Percentiles rank a stretch among this genome's conserved stretches.
Evolutionary conservation across 225 moss, liverwort and hornwort species (phyloP).

Genomic region (Pleurozium schreberi): DNA sequence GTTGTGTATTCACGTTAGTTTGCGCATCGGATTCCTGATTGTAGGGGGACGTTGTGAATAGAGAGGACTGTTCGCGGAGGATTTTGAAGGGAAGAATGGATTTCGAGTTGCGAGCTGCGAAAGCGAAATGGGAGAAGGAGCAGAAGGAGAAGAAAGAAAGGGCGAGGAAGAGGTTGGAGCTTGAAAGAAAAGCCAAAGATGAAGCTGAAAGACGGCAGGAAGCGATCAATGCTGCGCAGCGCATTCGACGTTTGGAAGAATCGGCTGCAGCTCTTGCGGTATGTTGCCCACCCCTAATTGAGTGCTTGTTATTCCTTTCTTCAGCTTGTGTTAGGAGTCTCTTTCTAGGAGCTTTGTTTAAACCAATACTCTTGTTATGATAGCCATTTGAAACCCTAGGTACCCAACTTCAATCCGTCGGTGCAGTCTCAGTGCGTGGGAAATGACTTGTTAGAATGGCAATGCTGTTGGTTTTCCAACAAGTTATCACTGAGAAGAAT

Average conservation of each 20-base stretch:
- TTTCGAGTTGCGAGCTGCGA: conserved; percentile 86
- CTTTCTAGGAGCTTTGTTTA: background rate
- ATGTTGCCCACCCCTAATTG: background rate
- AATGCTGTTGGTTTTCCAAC: background rate
- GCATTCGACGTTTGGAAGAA: conserved; percentile 77
- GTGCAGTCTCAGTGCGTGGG: background rate
- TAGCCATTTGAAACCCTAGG: background rate
- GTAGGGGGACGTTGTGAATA: background rate
- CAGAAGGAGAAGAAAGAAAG: conserved; percentile 92
- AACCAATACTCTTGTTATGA: background rate
- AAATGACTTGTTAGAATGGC: background rate
- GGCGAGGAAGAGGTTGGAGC: conserved; percentile 65
- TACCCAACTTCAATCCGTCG: background rate
- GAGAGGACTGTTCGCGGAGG: background rate
- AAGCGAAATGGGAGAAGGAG: conserved; percentile 87
- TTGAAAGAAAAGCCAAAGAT: conserved; percentile 62
- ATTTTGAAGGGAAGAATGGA: conserved; percentile 38
- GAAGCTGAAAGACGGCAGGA: conserved; percentile 76
- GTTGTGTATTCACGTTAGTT: background rate
- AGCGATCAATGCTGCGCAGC: conserved; percentile 65
- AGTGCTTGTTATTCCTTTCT: background rate
- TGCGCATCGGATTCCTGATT: background rate
- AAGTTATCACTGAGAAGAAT: background rate
- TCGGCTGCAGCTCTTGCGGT: conserved; percentile 58
- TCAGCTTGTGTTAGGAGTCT: background rate